Evolutionary conservation across 805 yeast species (phyloP).

Genomic region (Naumovozyma dairenensis): DNA sequence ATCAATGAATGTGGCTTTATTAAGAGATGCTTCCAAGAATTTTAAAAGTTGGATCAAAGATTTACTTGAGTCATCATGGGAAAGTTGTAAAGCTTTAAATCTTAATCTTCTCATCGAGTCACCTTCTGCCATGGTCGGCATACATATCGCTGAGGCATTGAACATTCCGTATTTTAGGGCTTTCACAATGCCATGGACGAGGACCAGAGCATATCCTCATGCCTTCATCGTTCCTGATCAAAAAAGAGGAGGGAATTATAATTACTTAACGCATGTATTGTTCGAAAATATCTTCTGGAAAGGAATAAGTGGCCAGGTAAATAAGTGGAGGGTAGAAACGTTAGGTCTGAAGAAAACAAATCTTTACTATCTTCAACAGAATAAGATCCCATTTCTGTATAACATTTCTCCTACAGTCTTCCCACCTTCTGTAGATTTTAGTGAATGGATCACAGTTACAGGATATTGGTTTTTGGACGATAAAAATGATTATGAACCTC

Average conservation of each 20-base stretch:
- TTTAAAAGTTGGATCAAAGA: constrained; percentile 80
- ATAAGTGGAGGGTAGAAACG: constrained; percentile 71
- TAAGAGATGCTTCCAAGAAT: constrained; percentile 71
- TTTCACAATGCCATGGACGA: constrained; percentile 97
- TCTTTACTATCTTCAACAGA: constrained; percentile 60
- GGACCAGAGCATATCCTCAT: constrained; percentile 92
- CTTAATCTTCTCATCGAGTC: constrained; percentile 78
- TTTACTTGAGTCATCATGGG: constrained; percentile 66
- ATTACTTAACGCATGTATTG: constrained; percentile 83
- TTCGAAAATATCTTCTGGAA: constrained; percentile 92
- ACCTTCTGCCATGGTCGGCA: constrained; percentile 94
- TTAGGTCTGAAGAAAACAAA: constrained; percentile 60
- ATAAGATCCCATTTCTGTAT: constrained; percentile 78
- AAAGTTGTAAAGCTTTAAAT: constrained; percentile 60
- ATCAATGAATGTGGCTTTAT: constrained; percentile 68
- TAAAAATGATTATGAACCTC: constrained; percentile 47
- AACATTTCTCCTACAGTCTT: constrained; percentile 81
- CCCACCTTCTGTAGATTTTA: constrained; percentile 88
- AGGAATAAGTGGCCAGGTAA: constrained; percentile 79
- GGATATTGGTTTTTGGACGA: constrained; percentile 93
- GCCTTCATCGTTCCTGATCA: constrained; percentile 93
- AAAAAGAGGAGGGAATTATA: constrained; percentile 85
- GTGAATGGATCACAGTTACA: constrained; percentile 91
- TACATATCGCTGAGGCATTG: constrained; percentile 89
- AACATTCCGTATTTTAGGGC: constrained; percentile 88